These are phyloP conservation scores for Huntiella savannae DNA, from an alignment of 2,329 filamentous ascomycete species.

Conservation along the genomic window DNA sequence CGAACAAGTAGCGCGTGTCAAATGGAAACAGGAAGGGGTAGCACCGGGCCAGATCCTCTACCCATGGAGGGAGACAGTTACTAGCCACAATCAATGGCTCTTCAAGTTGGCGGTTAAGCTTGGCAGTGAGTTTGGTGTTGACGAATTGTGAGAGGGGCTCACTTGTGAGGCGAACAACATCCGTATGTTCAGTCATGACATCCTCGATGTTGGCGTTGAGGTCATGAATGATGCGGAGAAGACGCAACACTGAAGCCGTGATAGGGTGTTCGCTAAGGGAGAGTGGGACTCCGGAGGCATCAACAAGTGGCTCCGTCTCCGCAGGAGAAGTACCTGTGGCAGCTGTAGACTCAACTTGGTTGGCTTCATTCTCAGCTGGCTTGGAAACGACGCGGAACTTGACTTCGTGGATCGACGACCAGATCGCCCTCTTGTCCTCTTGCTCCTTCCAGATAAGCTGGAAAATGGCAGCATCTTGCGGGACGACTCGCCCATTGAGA, in stretches of 20 bases:
- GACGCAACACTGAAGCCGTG: conserved; percentile 68
- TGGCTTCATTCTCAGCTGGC: conserved; percentile 42
- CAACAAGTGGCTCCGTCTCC: conserved; percentile 19
- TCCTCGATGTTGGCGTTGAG: conserved; percentile 89
- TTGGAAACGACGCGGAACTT: conserved; percentile 77
- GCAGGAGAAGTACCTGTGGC: background rate
- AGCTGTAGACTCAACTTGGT: conserved; percentile 40
- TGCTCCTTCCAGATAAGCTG: conserved; percentile 58
- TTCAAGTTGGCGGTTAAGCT: conserved; percentile 89
- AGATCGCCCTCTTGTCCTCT: conserved; percentile 45
- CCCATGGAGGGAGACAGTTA: conserved; percentile 89
- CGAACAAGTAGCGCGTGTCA: conserved; percentile 86
- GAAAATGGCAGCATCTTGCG: conserved; percentile 89
- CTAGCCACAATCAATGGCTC: conserved; percentile 94
- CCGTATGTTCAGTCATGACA: conserved; percentile 61
- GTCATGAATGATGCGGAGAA: conserved; percentile 80
- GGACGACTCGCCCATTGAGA: conserved; percentile 62
- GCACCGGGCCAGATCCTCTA: conserved; percentile 76
- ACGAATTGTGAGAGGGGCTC: conserved; percentile 89
- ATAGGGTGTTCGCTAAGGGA: conserved; percentile 69
- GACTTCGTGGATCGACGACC: conserved; percentile 78
- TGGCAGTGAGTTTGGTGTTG: conserved; percentile 94
- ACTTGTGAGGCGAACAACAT: conserved; percentile 48
- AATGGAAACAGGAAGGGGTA: conserved; percentile 98
- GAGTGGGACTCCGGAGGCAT: conserved; percentile 41